These are phyloP conservation scores for Millerozyma miso DNA, from an alignment of 805 yeast species.

Conservation along the genomic window DNA sequence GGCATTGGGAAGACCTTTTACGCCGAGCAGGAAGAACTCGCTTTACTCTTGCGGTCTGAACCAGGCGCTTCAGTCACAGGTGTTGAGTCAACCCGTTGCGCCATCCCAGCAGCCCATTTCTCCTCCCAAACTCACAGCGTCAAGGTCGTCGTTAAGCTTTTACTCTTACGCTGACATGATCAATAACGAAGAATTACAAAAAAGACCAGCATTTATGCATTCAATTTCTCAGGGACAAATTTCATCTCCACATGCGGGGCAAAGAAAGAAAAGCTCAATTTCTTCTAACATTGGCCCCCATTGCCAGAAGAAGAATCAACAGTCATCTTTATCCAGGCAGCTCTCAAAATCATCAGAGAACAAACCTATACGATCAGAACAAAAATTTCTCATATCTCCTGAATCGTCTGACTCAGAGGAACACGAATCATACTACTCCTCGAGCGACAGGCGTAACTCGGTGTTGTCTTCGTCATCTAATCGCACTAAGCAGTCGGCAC, in stretches of 20 bases:
- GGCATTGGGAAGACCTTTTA: slow-evolving; percentile 43
- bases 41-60: slow-evolving; percentile 18
- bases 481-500: slow-evolving; percentile 6
- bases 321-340: slow-evolving; percentile 17
- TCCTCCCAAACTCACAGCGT: slow-evolving; percentile 37
- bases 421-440: slow-evolving; percentile 7
- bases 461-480: slow-evolving; percentile 3
- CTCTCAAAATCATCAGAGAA: slow-evolving; percentile 7
- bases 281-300: not conserved
- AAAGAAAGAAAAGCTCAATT: not conserved
- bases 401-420: slow-evolving; percentile 25
- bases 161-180: slow-evolving; percentile 80
- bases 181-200: slow-evolving; percentile 58
- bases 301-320: slow-evolving; percentile 2
- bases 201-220: slow-evolving; percentile 55
- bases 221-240: slow-evolving; percentile 26
- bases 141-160: slow-evolving; percentile 45
- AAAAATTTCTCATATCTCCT: slow-evolving; percentile 22
- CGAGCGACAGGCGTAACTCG: slow-evolving; percentile 8
- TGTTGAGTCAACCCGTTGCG: not conserved
- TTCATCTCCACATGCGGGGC: slow-evolving; percentile 1
- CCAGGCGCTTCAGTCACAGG: slow-evolving; percentile 6
- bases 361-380: slow-evolving; percentile 1
- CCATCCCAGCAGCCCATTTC: slow-evolving; percentile 27
- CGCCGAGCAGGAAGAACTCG: slow-evolving; percentile 39